Evolutionary conservation across 192 early-diverging fungal genomes (phyloP), one percentile per base, ranked within the genome.

Genomic region (Entophlyctis luteolus): DNA sequence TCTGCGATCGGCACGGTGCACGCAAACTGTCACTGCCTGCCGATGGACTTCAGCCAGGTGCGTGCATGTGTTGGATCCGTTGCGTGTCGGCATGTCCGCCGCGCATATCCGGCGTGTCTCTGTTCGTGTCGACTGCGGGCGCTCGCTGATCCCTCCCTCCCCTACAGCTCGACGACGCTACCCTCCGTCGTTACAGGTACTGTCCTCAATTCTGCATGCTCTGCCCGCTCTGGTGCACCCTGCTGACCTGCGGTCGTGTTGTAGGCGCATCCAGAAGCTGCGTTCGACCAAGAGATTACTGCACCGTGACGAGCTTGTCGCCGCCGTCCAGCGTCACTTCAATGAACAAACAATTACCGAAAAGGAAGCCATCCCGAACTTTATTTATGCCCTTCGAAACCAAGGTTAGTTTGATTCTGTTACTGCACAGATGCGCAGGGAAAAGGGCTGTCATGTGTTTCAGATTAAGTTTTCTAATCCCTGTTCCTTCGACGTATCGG

Each of bases 331-430:
- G 36, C 71, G 58, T 28, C 79, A 80, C 59, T 80, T 77, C 39
- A 56, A 66, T 31, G 55, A 69, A 48, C 72, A 77, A 35, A 68
- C 71, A 27, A 65, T 80, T 37, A 77, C 65, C 52, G 79, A 80
- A 55, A 77, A 77, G 60, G 79, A 80, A 37, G 67, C 59, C 31
- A 54, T 80, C 4, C 52, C 75, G 2, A 71, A 57, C 55, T 80
- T 80, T 53, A 72, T 80, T 6, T 80, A 80, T 53, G 50, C 58
- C 5, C 37, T 80, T 16, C 55, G 70, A 39, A 71, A 74, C 52
- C 70, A 69, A 59, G 79, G 79, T 80, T 55, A 23, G 72, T 48
- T 29, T 59, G 18, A 22, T 12, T 37, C 22, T 37, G 1, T 18
- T 18, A 32, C 14, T 57, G 32, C 16, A 42, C 1, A 6, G 20